Evolutionary conservation across 2,329 filamentous ascomycete genomes (phyloP), one percentile per base, ranked within the genome.

Genomic region (Achaetomium macrosporum): DNA sequence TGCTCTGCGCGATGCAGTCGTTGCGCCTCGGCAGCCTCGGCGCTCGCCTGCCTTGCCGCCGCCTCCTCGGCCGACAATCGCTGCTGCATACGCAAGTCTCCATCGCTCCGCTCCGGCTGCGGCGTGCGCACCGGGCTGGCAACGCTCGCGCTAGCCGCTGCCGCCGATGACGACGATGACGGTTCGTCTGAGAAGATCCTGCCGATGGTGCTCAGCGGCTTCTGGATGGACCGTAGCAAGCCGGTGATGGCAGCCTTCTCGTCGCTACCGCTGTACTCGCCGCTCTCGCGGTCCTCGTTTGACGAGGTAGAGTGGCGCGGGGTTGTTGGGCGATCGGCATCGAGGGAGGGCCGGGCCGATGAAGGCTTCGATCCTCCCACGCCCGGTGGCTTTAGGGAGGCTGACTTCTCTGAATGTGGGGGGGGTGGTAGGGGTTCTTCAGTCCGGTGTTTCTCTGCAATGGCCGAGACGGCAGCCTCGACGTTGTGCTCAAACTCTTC

Each of bases 401-500:
- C 57, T 1, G 65, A 57, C 62, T 78, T 79, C 56, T 81, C 78
- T 11, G 73, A 76, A 30, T 73, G 69, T 1, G 65, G 70, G 39
- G 73, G 66, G 64, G 67, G 67, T 61, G 68, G 62, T 65, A 66
- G 60, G 57, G 76, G 76, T 8, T 80, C 78, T 40, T 73, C 69
- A 7, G 73, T 67, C 53, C 83, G 81, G 64, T 96, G 90, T 64
- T 88, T 89, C 70, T 96, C 92, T 2, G 93, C 92, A 60, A 99
- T 99, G 40, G 88, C 89, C 6, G 90, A 96, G 3, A 99, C 95
- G 8, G 93, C 91, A 4, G 87, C 87, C 72, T 99, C 93, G n/a
- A 99, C 95, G 61, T 96, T 91, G 65, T 81, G 82, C 67, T 99
- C 93, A 64, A 99, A 99, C 36, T 97, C 93, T 52, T 93, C 90